Evolutionary conservation across 371 early-diverging fungal species (phyloP).

Genomic region (Syncephalastrum contaminatum): DNA sequence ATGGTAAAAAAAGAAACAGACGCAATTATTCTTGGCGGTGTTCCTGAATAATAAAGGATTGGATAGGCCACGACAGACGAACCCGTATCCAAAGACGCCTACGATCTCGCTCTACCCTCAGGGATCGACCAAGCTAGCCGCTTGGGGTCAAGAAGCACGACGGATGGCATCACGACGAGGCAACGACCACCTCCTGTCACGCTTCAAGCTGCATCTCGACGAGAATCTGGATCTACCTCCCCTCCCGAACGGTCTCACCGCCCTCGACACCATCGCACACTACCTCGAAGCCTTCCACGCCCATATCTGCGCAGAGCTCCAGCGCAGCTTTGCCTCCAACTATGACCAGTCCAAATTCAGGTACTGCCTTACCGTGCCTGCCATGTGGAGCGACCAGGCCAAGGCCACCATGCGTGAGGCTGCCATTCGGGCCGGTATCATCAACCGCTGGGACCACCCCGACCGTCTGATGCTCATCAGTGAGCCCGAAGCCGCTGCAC

Average conservation of each 20-base stretch:
- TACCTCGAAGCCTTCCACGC: conserved; percentile 47
- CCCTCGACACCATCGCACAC: conserved; percentile 20
- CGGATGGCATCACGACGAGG: conserved; percentile 36
- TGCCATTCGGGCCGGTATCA: conserved; percentile 43
- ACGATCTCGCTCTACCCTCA: conserved; percentile 44
- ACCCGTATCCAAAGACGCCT: conserved; percentile 50
- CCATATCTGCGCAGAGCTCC: conserved; percentile 45
- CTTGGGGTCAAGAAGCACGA: conserved; percentile 52
- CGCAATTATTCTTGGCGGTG: too few species aligned
- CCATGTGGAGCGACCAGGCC: conserved; percentile 54
- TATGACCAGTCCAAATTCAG: conserved; percentile 49
- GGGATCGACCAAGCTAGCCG: conserved; percentile 42
- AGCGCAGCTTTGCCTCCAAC: conserved; percentile 43
- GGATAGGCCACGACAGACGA: conserved; percentile 46
- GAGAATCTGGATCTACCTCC: conserved; percentile 35
- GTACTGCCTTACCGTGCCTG: conserved; percentile 50
- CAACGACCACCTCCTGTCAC: conserved; percentile 39
- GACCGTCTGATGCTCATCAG: conserved; percentile 53
- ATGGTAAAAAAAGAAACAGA: conserved; percentile 27
- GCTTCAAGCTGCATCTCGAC: conserved; percentile 49
- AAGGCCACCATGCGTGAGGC: conserved; percentile 52
- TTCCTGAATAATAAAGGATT: conserved; percentile 9
- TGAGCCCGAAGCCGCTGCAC: conserved; percentile 48
- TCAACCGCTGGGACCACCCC: conserved; percentile 48
- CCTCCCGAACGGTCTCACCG: conserved; percentile 8